Percentiles rank a stretch among this genome's conserved stretches.
phyloP scores from a whole-genome alignment of 176 grass and related monocot species.

The Bothriochloa decipiens region DNA sequence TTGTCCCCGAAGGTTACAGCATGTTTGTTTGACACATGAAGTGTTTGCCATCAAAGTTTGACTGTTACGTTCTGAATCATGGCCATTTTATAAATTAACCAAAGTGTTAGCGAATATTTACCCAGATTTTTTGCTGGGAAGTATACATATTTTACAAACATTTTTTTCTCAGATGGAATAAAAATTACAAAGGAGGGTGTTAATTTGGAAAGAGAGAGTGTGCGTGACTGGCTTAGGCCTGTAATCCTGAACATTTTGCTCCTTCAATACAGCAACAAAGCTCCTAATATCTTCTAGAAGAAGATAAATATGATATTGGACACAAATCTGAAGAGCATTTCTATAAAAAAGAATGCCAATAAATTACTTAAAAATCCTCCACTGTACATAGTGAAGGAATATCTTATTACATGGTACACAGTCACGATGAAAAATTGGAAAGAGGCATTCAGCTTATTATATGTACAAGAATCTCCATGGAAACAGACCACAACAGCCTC shows the following conservation, averaged over 20 bases:
- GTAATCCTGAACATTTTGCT: background rate
- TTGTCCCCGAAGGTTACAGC: conserved; percentile 34
- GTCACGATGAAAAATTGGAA: conserved; percentile 11
- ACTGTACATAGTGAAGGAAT: conserved; percentile 12
- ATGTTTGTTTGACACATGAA: conserved; percentile 1
- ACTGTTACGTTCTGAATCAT: background rate
- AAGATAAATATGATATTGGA: background rate
- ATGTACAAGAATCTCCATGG: conserved; percentile 19
- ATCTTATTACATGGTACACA: conserved; percentile 47
- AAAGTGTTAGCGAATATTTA: background rate
- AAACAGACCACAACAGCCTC: background rate
- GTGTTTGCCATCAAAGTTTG: background rate
- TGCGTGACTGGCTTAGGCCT: background rate
- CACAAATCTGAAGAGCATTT: conserved; percentile 9
- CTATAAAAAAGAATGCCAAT: background rate
- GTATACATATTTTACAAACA: background rate
- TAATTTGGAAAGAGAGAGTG: background rate
- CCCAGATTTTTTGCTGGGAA: background rate
- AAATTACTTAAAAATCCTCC: background rate
- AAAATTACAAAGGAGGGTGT: too few species aligned
- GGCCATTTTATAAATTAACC: background rate
- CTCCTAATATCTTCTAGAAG: too few species aligned
- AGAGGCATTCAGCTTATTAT: conserved; percentile 17
- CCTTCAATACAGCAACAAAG: too few species aligned
- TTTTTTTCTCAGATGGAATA: background rate